Base-by-base conservation (phyloP, 2,329 filamentous ascomycete genomes). In the Aureobasidium sp. region DNA sequence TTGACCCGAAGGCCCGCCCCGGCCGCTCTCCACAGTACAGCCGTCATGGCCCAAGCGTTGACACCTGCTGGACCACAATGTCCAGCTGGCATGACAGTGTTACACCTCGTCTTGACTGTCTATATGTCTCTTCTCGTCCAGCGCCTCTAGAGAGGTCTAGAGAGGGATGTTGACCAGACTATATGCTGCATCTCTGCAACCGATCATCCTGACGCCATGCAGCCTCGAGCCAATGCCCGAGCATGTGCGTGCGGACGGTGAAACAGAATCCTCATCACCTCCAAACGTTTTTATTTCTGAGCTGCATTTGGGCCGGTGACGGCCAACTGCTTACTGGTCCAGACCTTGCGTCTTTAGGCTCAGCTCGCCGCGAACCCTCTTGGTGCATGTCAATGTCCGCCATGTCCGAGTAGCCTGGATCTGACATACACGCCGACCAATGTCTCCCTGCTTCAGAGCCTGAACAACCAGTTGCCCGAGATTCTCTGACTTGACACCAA, bases 341-440 rank as follows among this genome's bases (percentile, higher is more conserved):
- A 37, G 14, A n/a, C n/a, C n/a, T n/a, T n/a, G n/a, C n/a, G n/a
- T 38, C 24, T 21, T 21, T 38, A 19, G 45, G 34, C 45, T 21
- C 45, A 49, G 45, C 45, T 38, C 45, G 45, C 34, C 45, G 45
- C 34, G 34, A 49, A 49, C 45, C 45, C 45, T 38, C 7, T 38
- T 29, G 42, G 27, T 16, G 12, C 11, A 11, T 21, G 24, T 29
- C 45, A 14, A 25, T 35, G 19, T 34, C 16, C 10, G 17, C 14
- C 24, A 37, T 10, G n/a, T 14, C 22, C 22, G 24, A 12, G 6
- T 41, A 2, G 4, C 12, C 27, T 29, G 27, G 6, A 29, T 29
- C 27, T 29, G 6, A 29, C 27, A 12, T 29, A n/a, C n/a, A n/a
- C n/a, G n/a, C n/a, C n/a, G n/a, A n/a, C n/a, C n/a, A n/a, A n/a